Percentiles rank a stretch among this genome's conserved stretches.
Conservation (phyloP, 768 basidiomycete species). For the Boletus reticulatus region DNA sequence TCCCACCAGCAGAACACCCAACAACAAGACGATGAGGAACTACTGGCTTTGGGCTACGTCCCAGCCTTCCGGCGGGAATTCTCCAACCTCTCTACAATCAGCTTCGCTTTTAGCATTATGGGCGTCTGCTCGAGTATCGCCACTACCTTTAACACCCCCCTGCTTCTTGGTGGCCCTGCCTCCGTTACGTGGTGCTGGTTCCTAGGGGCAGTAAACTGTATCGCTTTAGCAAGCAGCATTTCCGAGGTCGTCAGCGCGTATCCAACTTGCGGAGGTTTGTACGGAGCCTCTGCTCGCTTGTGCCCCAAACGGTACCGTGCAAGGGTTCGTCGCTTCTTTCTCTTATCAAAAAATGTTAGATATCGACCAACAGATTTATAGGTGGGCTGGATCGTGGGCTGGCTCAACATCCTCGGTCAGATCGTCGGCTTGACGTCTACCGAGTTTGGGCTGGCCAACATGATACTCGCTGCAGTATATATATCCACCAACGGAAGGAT, state of each 20-base stretch:
- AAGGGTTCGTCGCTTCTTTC: slow-evolving; percentile 38
- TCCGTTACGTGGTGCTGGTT: slow-evolving; percentile 39
- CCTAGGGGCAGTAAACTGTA: slow-evolving; percentile 25
- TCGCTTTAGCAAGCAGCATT: slow-evolving; percentile 31
- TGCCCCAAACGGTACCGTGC: slow-evolving; percentile 64
- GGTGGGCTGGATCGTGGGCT: slow-evolving; percentile 31
- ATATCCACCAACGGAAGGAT: slow-evolving; percentile 31
- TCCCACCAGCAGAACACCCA: not conserved
- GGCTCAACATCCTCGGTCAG: slow-evolving; percentile 33
- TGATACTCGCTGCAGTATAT: slow-evolving; percentile 31
- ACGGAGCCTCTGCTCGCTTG: slow-evolving; percentile 79
- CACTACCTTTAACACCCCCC: slow-evolving; percentile 37
- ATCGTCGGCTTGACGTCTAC: slow-evolving; percentile 32
- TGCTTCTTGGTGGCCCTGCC: slow-evolving; percentile 36
- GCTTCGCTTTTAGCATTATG: slow-evolving; percentile 35
- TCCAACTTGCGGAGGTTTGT: slow-evolving; percentile 36
- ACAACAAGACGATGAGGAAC: slow-evolving; percentile 18
- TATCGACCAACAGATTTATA: slow-evolving; percentile 1
- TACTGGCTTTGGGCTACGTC: slow-evolving; percentile 29
- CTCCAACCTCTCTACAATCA: slow-evolving; percentile 36
- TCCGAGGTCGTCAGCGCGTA: slow-evolving; percentile 32
- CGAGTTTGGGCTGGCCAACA: slow-evolving; percentile 35
- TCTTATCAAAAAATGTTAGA: not conserved
- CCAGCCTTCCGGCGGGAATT: slow-evolving; percentile 44
- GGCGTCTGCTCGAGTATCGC: slow-evolving; percentile 38